Base-by-base conservation (phyloP, 2,329 filamentous ascomycete genomes). In the Calonectria montana region DNA sequence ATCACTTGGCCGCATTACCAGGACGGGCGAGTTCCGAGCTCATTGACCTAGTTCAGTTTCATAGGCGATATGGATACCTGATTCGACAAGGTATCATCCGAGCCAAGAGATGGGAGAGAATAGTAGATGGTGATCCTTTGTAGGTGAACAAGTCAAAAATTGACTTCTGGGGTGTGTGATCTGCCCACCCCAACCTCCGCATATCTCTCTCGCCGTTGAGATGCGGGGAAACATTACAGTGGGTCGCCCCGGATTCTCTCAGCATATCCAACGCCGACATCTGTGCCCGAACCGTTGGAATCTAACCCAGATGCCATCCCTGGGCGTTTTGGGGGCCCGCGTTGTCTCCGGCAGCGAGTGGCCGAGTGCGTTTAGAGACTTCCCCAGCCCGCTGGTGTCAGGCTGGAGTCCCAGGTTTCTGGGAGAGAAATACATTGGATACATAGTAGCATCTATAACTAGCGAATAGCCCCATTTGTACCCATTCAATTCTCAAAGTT, bases 151-250 rank as follows among this genome's bases (percentile, higher is more conserved):
- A 45, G 57, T 45, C 15, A n/a, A 45, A 45, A 45, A 45, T 45
- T 62, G 18, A n/a, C 23, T 62, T 62, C 18, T 39, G 50, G 29
- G 57, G 57, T 3, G 23, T 41, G 39, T 21, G 23, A 62, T 43
- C 21, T 62, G 23, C 39, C 35, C 57, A 39, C 35, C 25, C 39
- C 25, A 45, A 45, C 57, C 57, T 62, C 57, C 57, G 57, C 57
- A 62, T 45, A 45, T 62, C 25, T 45, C 57, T 45, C 23, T 21
- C 21, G 21, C 57, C 23, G 37, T 62, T 41, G 39, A 23, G 57
- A 62, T 62, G 57, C 57, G 57, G 57, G 57, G 57, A 62, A 62
- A n/a, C 5, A 39, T 59, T 39, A 45, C 37, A 12, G 57, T 45
- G 57, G 57, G 57, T 27, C 57, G 43, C 57, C 57, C 57, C 57